Conservation (phyloP, 2,329 filamentous ascomycete genomes). For the Xylaria hypoxylon region DNA sequence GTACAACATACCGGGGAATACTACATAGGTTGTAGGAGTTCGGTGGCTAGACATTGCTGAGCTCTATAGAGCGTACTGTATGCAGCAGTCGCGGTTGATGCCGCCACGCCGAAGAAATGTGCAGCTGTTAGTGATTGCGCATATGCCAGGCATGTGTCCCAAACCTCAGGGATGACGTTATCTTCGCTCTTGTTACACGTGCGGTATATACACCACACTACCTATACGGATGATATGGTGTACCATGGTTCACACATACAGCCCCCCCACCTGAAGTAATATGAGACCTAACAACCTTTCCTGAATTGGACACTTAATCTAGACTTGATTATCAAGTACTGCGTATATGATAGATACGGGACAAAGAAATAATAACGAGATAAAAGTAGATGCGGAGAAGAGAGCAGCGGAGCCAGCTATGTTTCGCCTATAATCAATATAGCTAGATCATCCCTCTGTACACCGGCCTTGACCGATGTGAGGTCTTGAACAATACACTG, state of each 20-base stretch:
- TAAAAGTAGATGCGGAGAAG: background rate
- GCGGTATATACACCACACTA: background rate
- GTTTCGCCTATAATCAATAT: background rate
- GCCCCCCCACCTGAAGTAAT: slow-evolving; percentile 8
- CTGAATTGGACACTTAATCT: slow-evolving; percentile 17
- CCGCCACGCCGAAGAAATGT: slow-evolving; percentile 5
- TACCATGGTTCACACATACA: slow-evolving; percentile 20
- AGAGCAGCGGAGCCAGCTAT: background rate
- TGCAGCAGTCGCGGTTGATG: background rate
- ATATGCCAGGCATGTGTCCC: slow-evolving; percentile 21
- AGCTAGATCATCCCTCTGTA: too few species aligned
- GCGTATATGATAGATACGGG: background rate
- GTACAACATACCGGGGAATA: background rate
- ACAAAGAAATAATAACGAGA: background rate
- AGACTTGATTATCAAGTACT: background rate
- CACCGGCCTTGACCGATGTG: background rate
- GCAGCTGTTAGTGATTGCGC: slow-evolving; percentile 28
- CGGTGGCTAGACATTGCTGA: background rate
- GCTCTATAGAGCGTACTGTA: background rate
- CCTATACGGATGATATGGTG: background rate
- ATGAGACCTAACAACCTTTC: slow-evolving; percentile 1
- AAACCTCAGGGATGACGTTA: slow-evolving; percentile 21
- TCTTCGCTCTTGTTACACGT: slow-evolving; percentile 7
- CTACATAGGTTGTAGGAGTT: background rate
- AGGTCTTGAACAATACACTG: background rate